Percentiles rank a stretch among this genome's conserved stretches.
These are phyloP conservation scores for Boletus reticuloceps DNA, from an alignment of 768 basidiomycete species.

Conservation along the genomic window DNA sequence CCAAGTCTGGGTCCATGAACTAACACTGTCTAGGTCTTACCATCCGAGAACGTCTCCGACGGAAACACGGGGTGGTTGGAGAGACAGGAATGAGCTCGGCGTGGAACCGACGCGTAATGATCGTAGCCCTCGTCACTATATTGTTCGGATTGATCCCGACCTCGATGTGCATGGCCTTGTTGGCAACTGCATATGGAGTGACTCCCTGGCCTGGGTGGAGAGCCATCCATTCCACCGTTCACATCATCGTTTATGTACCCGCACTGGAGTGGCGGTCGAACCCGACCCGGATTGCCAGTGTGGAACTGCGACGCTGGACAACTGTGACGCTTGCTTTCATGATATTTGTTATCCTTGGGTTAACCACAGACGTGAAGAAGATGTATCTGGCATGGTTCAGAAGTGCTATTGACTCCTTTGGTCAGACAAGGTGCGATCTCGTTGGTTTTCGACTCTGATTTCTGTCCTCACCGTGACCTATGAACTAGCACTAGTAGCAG, in stretches of 20 bases:
- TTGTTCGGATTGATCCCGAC: slow-evolving; percentile 13
- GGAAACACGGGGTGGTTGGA: neutral
- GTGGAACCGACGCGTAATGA: slow-evolving; percentile 15
- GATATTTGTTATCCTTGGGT: slow-evolving; percentile 17
- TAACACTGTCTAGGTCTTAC: slow-evolving; percentile 9
- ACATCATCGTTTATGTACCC: slow-evolving; percentile 7
- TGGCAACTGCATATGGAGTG: slow-evolving; percentile 4
- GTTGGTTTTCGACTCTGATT: neutral
- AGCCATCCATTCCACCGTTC: slow-evolving; percentile 11
- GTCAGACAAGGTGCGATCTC: neutral
- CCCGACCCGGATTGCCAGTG: neutral
- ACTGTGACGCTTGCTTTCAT: slow-evolving; percentile 7
- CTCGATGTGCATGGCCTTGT: slow-evolving; percentile 7
- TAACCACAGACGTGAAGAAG: slow-evolving; percentile 14
- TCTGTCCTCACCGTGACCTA: neutral
- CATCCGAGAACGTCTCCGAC: slow-evolving; percentile 1
- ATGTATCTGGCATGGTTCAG: slow-evolving; percentile 7
- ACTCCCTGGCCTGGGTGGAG: slow-evolving; percentile 21
- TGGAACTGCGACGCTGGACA: slow-evolving; percentile 20
- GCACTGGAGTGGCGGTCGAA: slow-evolving; percentile 9
- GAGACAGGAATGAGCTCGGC: neutral
- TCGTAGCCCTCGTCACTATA: slow-evolving; percentile 1
- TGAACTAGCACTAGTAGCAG: neutral
- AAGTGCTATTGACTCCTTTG: neutral
- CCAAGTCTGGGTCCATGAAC: neutral